These are phyloP conservation scores for Porpolomopsis calyptriformis DNA, from an alignment of 768 basidiomycete species.

Conservation along the genomic window DNA sequence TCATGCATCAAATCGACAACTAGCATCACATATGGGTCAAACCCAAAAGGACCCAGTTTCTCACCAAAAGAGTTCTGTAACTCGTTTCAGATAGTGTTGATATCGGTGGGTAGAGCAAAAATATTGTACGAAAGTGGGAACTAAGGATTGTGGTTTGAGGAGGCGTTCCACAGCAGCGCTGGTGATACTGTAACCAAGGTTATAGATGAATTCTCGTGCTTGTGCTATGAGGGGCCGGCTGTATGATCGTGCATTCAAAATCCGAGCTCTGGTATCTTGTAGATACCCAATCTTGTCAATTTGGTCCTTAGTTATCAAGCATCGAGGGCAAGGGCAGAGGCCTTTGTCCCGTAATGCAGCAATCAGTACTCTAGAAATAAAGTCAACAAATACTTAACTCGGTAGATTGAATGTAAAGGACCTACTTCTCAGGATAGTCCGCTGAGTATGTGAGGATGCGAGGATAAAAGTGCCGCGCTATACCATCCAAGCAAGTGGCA, in stretches of 20 bases:
- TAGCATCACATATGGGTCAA: conserved; percentile 6
- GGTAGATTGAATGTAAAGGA: not conserved
- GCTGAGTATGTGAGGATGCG: conserved; percentile 18
- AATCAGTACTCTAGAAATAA: conserved; percentile 15
- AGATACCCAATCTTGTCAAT: conserved; percentile 19
- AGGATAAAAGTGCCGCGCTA: conserved; percentile 14
- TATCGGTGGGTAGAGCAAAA: not conserved
- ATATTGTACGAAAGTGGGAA: conserved; percentile 7
- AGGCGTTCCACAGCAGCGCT: conserved; percentile 2
- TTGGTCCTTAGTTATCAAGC: conserved; percentile 12
- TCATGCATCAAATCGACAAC: conserved; percentile 9
- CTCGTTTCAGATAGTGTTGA: not conserved
- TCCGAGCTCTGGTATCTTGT: not conserved
- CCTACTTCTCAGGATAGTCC: conserved; percentile 19
- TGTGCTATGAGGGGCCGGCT: not conserved
- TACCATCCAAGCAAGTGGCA: conserved; percentile 5
- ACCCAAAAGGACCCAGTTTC: conserved; percentile 1
- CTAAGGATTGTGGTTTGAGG: conserved; percentile 3
- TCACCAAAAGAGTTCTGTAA: conserved; percentile 9
- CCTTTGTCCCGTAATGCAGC: conserved; percentile 18
- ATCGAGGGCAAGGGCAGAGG: conserved; percentile 17
- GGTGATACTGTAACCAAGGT: not conserved
- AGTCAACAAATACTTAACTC: not conserved
- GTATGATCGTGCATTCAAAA: conserved; percentile 5
- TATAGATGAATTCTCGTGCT: conserved; percentile 6